These are phyloP conservation scores for Whalleya microplaca DNA, from an alignment of 2,329 filamentous ascomycete species.

Conservation along the genomic window DNA sequence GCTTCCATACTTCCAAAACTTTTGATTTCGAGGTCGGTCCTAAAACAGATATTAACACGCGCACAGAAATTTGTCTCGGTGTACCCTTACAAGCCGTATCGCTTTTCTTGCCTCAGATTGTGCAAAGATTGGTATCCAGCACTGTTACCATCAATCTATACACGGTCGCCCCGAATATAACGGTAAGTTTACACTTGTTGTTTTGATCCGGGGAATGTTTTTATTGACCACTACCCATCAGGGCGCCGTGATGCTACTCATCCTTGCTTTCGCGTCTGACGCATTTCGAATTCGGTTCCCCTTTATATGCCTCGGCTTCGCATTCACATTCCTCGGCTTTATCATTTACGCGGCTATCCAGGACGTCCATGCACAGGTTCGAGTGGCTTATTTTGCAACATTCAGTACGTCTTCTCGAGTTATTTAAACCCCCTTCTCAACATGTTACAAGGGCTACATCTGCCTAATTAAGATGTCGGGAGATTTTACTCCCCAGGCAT, in stretches of 20 bases:
- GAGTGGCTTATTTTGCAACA: slow-evolving; percentile 73
- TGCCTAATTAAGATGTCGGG: too few species aligned
- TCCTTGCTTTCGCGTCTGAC: slow-evolving; percentile 75
- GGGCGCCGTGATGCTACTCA: slow-evolving; percentile 72
- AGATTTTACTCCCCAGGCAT: too few species aligned
- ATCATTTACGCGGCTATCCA: slow-evolving; percentile 76
- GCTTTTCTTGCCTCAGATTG: slow-evolving; percentile 60
- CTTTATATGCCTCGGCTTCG: slow-evolving; percentile 74
- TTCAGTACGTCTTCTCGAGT: too few species aligned
- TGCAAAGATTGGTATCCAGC: slow-evolving; percentile 51
- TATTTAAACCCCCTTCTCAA: too few species aligned
- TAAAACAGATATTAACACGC: neutral
- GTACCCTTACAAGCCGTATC: slow-evolving; percentile 60
- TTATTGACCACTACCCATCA: slow-evolving; percentile 14
- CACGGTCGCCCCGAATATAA: slow-evolving; percentile 79
- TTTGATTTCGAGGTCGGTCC: too few species aligned
- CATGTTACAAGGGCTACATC: too few species aligned
- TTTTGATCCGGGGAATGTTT: neutral
- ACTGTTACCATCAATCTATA: slow-evolving; percentile 73
- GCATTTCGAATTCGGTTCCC: slow-evolving; percentile 68
- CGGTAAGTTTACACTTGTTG: slow-evolving; percentile 33
- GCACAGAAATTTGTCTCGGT: slow-evolving; percentile 57
- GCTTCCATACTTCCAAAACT: too few species aligned
- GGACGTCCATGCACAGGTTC: slow-evolving; percentile 61
- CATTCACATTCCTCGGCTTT: slow-evolving; percentile 76